These are phyloP conservation scores for Aspergillus sp. DNA, from an alignment of 2,329 filamentous ascomycete genomes.

Conservation along the genomic window DNA sequence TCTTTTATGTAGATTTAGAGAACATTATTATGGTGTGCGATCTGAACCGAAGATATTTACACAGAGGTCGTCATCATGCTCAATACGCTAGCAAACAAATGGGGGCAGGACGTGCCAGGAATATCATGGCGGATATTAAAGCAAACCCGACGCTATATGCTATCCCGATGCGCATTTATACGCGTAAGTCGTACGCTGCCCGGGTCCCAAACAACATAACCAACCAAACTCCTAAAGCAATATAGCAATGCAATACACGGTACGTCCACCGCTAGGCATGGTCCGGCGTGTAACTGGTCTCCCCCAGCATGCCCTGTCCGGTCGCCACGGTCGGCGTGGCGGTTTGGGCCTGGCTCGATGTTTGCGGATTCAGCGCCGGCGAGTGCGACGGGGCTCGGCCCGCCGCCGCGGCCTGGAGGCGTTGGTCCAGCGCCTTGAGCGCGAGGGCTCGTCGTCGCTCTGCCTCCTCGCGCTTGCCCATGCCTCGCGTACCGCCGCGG, in stretches of 20 bases:
- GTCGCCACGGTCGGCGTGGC: slow-evolving; percentile 55
- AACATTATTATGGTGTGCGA: slow-evolving; percentile 3
- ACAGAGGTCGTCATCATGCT: neutral
- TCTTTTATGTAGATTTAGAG: slow-evolving; percentile 20
- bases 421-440: slow-evolving; percentile 86
- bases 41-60: neutral
- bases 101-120: too few species aligned
- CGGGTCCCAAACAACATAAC: slow-evolving; percentile 7
- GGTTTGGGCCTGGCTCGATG: slow-evolving; percentile 41
- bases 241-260: slow-evolving; percentile 1
- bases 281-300: slow-evolving; percentile 69
- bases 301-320: slow-evolving; percentile 60
- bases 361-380: slow-evolving; percentile 28
- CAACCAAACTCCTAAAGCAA: slow-evolving; percentile 16
- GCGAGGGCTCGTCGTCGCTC: slow-evolving; percentile 86
- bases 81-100: too few species aligned
- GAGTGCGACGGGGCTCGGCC: slow-evolving; percentile 45
- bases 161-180: too few species aligned
- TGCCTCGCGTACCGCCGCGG: slow-evolving; percentile 44
- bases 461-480: slow-evolving; percentile 80
- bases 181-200: too few species aligned
- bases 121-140: too few species aligned
- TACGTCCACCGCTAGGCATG: slow-evolving; percentile 34
- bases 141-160: too few species aligned
- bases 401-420: slow-evolving; percentile 77